phyloP scores from a whole-genome alignment of 192 early-diverging fungal genomes.

The Entomortierella lignicola region DNA sequence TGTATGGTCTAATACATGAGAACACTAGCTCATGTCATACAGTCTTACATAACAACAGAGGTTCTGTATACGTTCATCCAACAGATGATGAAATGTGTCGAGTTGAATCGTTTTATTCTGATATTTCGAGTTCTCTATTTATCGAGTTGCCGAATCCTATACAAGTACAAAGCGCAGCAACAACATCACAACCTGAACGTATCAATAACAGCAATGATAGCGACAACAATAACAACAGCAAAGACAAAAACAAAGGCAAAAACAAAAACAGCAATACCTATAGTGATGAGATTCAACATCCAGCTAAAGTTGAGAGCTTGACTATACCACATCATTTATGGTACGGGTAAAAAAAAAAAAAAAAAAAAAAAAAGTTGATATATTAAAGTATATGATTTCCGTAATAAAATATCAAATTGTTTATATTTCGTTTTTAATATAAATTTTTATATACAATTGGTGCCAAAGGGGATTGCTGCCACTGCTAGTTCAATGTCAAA shows the following conservation, averaged over 20 bases:
- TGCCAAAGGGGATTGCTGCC: neutral
- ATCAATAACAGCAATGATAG: neutral
- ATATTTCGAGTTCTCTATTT: too few relatives aligned
- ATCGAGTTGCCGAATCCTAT: neutral
- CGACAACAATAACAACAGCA: neutral
- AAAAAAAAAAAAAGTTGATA: too few relatives aligned
- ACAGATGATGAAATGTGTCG: too few relatives aligned
- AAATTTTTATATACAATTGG: conserved; percentile 1
- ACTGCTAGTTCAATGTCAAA: neutral
- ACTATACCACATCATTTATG: neutral
- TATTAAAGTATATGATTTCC: too few relatives aligned
- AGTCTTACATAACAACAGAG: too few relatives aligned
- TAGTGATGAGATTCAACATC: neutral
- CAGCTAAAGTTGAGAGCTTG: neutral
- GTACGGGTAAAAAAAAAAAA: neutral
- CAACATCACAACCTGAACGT: neutral
- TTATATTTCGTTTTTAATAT: too few relatives aligned
- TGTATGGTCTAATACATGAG: too few relatives aligned
- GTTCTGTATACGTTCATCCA: too few relatives aligned
- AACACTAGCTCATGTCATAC: too few relatives aligned
- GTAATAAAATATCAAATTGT: too few relatives aligned
- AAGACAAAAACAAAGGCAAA: neutral
- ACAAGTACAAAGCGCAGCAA: neutral
- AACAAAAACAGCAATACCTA: neutral
- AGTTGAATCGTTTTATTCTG: too few relatives aligned